Evolutionary conservation across 1,284 basidiomycete species (phyloP), one percentile per base, ranked within the genome.

Genomic region (Pseudozyma sp.): DNA sequence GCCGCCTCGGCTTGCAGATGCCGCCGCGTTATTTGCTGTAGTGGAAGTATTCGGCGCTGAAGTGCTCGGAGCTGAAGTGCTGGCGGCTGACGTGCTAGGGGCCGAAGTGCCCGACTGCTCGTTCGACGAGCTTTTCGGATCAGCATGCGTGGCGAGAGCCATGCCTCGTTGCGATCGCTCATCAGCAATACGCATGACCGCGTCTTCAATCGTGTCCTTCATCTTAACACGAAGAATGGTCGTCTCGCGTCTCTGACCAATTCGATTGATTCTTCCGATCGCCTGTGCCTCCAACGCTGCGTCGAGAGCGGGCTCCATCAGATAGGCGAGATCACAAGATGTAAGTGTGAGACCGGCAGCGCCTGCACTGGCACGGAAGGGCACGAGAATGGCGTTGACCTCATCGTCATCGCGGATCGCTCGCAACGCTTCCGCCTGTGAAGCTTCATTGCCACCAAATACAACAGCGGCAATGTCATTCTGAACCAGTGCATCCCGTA

Each of bases 271-370:
- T 5, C 77, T 50, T 2, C 72, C 77, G 3, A 67, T 48, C 14
- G 77, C 77, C 36, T 79, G 77, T 8, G 65, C 65, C 55, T 75
- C 76, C 39, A 79, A 66, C 6, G 70, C 70, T 16, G 59, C 61
- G 43, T 79, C 72, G 25, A 79, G 44, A 14, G 62, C 67, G 9
- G 77, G 77, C 53, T 79, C 77, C 60, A 79, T 50, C 40, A 79
- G 59, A 43, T 77, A 75, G 8, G 71, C 76, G 9, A 79, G 51
- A 45, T 75, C 52, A 52, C 76, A 73, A 21, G 64, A 67, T 13
- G 71, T 79, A 14, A 79, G 64, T 10, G 77, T 78, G 7, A 79
- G 66, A 9, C 77, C 77, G 5, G 77, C 77, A 11, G 77, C 77
- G 10, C 77, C 77, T n/a, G 76, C 76, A 48, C 63, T 72, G 39